Base-by-base conservation (phyloP, 495 filamentous ascomycete genomes). In the Evernia prunastri region DNA sequence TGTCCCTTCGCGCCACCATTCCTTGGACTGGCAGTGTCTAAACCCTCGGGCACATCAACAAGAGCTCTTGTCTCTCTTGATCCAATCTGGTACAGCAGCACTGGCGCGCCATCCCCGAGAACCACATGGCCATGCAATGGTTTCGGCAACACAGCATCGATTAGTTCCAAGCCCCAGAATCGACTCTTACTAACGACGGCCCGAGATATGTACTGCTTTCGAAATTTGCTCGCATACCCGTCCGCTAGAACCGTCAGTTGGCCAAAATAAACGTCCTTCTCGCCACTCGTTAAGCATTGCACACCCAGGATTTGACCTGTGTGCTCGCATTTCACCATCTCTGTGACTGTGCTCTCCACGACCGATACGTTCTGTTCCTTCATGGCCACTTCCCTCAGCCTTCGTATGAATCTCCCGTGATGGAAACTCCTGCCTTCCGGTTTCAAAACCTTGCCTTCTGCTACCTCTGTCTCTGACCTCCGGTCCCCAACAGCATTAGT, bases 11-110 rank as follows among this genome's bases (percentile, higher is more conserved):
- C 88, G 57, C 92, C 92, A 66, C 95, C 93, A 49, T 81, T 83
- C 29, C 83, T 78, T 13, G 84, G 70, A 0, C 82, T 79, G 0
- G 93, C 92, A 8, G 84, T 82, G n/a, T 91, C 85, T 5, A 87
- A 74, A 69, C 87, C 84, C 58, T 89, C 86, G 23, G 91, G 92
- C n/a, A 98, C 83, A 76, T 97, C 92, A 69, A 97, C 82, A 17
- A 98, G 82, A 25, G 89, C 89, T 54, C 94, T 84, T 6, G 94
- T 98, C 75, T 97, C 94, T 77, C 88, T 91, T 17, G 90, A 89
- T 69, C 95, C 93, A 75, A 98, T 98, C 77, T 97, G 94, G 79
- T 98, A 98, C 64, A 98, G 82, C 25, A 98, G 86, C 53, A 96
- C 87, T 1, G 93, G 93, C 8, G 87, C 82, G 37, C 82, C 81